Evolutionary conservation across 805 yeast genomes (phyloP).

Genomic region (Kazachstania bromeliacearum): DNA sequence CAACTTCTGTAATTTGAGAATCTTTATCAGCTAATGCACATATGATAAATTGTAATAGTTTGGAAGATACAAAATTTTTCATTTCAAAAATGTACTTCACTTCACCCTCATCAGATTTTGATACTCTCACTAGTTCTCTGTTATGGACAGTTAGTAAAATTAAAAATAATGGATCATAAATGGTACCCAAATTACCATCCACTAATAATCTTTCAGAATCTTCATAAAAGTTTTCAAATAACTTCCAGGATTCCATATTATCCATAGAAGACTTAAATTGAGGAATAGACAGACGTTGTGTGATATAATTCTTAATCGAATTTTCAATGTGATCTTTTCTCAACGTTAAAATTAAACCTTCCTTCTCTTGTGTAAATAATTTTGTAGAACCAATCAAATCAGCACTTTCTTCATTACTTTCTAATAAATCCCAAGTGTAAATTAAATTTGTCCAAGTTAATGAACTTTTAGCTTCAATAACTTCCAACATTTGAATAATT

Average conservation of each 20-base stretch:
- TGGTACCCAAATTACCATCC: constrained; percentile 12
- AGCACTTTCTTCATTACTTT: constrained; percentile 29
- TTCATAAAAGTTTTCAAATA: constrained; percentile 26
- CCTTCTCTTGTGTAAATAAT: constrained; percentile 37
- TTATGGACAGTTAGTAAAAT: constrained; percentile 52
- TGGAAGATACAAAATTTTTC: constrained; percentile 47
- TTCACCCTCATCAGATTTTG: constrained; percentile 24
- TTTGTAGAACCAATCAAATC: constrained; percentile 42
- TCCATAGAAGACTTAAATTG: not conserved
- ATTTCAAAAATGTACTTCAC: constrained; percentile 37
- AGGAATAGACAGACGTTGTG: constrained; percentile 26
- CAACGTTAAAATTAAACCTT: constrained; percentile 42
- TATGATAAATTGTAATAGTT: constrained; percentile 39
- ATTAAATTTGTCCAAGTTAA: constrained; percentile 60
- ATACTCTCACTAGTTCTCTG: constrained; percentile 45
- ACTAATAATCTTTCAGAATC: constrained; percentile 7
- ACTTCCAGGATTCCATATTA: constrained; percentile 19
- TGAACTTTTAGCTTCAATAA: constrained; percentile 45
- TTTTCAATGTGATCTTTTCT: constrained; percentile 41
- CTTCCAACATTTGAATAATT: constrained; percentile 44
- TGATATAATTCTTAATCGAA: constrained; percentile 34
- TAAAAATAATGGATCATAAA: constrained; percentile 67
- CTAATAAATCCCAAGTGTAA: constrained; percentile 56
- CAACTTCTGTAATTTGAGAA: constrained; percentile 27
- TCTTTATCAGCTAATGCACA: constrained; percentile 34